Evolutionary conservation across 441 rosid species (phyloP).

Genomic region (Pelargonium myrrhifolium): DNA sequence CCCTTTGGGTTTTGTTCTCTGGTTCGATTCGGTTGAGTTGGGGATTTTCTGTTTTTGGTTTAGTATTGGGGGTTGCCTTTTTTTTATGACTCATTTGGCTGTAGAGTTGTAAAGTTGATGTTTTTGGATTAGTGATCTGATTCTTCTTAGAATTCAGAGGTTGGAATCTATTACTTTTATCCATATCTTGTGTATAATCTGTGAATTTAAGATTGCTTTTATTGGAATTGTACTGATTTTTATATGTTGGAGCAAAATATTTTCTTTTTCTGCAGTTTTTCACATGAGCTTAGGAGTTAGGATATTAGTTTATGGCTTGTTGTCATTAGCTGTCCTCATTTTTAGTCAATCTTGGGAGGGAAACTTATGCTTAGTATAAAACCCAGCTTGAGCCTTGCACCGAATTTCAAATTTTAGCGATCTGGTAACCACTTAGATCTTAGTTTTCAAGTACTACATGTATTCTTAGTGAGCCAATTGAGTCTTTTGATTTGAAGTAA

Average conservation of each 20-base stretch:
- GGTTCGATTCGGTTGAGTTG: no score
- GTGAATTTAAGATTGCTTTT: constrained; percentile 9
- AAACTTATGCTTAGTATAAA: neutral
- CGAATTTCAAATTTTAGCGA: neutral
- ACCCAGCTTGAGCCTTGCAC: neutral
- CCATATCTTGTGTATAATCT: neutral
- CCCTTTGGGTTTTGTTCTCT: no score
- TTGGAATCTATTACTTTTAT: constrained; percentile 19
- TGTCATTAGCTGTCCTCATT: neutral
- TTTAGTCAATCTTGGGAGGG: neutral
- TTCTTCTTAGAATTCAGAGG: constrained; percentile 15
- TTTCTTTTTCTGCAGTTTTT: neutral
- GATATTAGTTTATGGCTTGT: neutral
- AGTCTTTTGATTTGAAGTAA: no score
- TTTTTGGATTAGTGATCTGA: neutral
- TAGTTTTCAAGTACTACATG: no score
- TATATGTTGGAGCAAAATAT: neutral
- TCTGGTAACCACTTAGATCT: neutral
- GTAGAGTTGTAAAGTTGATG: constrained; percentile 1
- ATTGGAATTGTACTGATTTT: neutral
- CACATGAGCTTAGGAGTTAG: no score
- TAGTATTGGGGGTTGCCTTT: no score
- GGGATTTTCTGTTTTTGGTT: neutral
- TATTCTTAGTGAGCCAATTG: no score
- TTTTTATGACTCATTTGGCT: neutral